A percentile compares a stretch with the other conserved stretches of the same genome.
phyloP scores from a whole-genome alignment of 192 early-diverging fungal species.

The Umbelopsis sp. region DNA sequence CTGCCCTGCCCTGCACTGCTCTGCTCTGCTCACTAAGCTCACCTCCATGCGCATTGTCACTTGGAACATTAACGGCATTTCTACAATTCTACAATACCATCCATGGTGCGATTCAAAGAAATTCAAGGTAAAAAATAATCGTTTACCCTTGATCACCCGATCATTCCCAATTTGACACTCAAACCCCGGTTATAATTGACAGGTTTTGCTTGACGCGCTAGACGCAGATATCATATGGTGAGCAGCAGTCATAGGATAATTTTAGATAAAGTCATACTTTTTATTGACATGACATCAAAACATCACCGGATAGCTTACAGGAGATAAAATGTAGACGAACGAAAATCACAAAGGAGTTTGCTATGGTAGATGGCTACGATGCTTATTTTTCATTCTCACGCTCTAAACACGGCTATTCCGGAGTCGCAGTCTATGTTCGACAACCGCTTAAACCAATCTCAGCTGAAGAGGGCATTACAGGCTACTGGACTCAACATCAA shows the following conservation, averaged over 20 bases:
- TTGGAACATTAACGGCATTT: slow-evolving; percentile 65
- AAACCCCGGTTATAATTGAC: background rate
- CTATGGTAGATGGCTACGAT: slow-evolving; percentile 67
- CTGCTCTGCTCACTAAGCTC: background rate
- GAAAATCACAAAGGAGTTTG: slow-evolving; percentile 58
- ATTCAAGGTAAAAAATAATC: slow-evolving; percentile 36
- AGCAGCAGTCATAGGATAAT: slow-evolving; percentile 19
- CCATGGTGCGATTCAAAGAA: slow-evolving; percentile 54
- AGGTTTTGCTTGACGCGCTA: slow-evolving; percentile 24
- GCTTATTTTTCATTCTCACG: slow-evolving; percentile 72
- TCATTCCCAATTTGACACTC: background rate
- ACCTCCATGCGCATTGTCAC: slow-evolving; percentile 56
- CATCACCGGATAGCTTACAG: slow-evolving; percentile 54
- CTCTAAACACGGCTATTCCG: slow-evolving; percentile 66
- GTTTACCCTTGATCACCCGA: background rate
- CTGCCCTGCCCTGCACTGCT: too few relatives aligned
- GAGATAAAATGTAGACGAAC: slow-evolving; percentile 71
- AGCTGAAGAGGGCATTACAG: slow-evolving; percentile 73
- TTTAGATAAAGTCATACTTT: background rate
- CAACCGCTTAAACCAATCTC: slow-evolving; percentile 49
- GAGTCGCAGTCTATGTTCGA: slow-evolving; percentile 68
- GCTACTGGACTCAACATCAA: slow-evolving; percentile 17
- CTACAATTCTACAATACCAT: slow-evolving; percentile 50
- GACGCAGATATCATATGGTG: slow-evolving; percentile 27
- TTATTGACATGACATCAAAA: too few relatives aligned